A percentile compares a stretch with the other conserved stretches of the same genome.
Evolutionary conservation across 768 basidiomycete species (phyloP).

Genomic region (Gloeophyllum trabeum): DNA sequence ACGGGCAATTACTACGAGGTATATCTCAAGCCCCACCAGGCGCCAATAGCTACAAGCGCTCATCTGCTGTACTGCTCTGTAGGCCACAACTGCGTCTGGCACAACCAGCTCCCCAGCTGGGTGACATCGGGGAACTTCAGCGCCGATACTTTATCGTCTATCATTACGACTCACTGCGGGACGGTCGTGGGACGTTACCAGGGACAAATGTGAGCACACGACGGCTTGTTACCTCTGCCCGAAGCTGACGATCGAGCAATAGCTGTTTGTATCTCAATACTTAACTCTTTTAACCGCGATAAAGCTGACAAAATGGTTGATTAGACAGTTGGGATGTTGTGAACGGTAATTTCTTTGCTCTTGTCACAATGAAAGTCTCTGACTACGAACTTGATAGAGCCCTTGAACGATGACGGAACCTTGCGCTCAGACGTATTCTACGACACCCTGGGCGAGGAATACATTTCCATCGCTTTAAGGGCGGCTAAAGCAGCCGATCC

Average conservation of each 20-base stretch:
- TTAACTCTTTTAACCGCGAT: too few relatives aligned
- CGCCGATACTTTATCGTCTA: slow-evolving; percentile 27
- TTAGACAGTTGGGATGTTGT: slow-evolving; percentile 41
- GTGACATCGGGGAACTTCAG: slow-evolving; percentile 31
- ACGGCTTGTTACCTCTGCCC: not conserved
- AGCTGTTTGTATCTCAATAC: slow-evolving; percentile 9
- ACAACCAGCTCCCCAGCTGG: slow-evolving; percentile 42
- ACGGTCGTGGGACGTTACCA: slow-evolving; percentile 42
- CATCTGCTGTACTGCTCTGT: not conserved
- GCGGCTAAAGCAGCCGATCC: slow-evolving; percentile 48
- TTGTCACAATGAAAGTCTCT: not conserved
- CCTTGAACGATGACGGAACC: slow-evolving; percentile 52
- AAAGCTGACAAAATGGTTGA: too few relatives aligned
- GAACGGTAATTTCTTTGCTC: slow-evolving; percentile 22
- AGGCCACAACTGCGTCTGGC: slow-evolving; percentile 38
- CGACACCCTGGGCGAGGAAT: slow-evolving; percentile 32
- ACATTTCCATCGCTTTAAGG: slow-evolving; percentile 37
- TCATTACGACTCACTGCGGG: slow-evolving; percentile 35
- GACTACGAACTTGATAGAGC: slow-evolving; percentile 18
- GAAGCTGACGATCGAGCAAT: not conserved
- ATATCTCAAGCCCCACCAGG: not conserved
- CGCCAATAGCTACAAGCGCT: not conserved
- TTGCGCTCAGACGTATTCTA: slow-evolving; percentile 42
- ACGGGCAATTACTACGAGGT: slow-evolving; percentile 38
- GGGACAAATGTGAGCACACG: slow-evolving; percentile 31